Evolutionary conservation across 2,329 filamentous ascomycete species (phyloP), one percentile per base, ranked within the genome.

Genomic region (Pleoardoris graminearum): DNA sequence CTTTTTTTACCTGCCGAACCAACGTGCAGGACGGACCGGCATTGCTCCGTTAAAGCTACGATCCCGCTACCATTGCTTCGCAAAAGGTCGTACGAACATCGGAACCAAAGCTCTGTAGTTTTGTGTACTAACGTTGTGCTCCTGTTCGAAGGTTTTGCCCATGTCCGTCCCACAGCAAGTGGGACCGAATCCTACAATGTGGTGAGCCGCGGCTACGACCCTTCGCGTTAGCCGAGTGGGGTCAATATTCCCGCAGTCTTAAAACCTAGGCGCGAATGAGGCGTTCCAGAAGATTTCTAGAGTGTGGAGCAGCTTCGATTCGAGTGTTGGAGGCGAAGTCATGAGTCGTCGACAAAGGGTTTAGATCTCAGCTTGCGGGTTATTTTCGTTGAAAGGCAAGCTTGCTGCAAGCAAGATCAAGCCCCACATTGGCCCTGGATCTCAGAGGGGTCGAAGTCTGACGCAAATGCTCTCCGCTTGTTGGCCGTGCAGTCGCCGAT

Each of bases 321-420:
- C 33, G 25, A 10, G 27, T 25, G 27, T 19, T 16, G 16, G 19
- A 32, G 25, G 21, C 22, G 22, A 38, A 19, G 23, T 14, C 23
- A 29, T 21, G 23, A 38, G 16, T 47, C 44, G 33, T 23, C 16
- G 33, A 21, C 22, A 33, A 21, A 47, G 32, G 33, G 29, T 19
- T 38, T 14, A 29, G 44, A 47, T 47, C 44, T 47, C 16, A 22
- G 44, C 14, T 14, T 10, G 44, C 14, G 3, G 14, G 33, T 53
- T 5, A n/a, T 38, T n/a, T 30, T 14, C 14, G 35, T 39, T 35
- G 33, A 49, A 46, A 45, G 51, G 45, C 46, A 14, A 53, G 29
- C n/a, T n/a, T 3, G 33, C 45, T 49, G 51, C 51, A 53, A 22
- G 51, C 30, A 19, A 45, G 25, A 48, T 41, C 30, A 44, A 49